Percentiles rank a stretch among this genome's conserved stretches.
Evolutionary conservation across 2,329 filamentous ascomycete genomes (phyloP).

Genomic region (Fusarium sp.): DNA sequence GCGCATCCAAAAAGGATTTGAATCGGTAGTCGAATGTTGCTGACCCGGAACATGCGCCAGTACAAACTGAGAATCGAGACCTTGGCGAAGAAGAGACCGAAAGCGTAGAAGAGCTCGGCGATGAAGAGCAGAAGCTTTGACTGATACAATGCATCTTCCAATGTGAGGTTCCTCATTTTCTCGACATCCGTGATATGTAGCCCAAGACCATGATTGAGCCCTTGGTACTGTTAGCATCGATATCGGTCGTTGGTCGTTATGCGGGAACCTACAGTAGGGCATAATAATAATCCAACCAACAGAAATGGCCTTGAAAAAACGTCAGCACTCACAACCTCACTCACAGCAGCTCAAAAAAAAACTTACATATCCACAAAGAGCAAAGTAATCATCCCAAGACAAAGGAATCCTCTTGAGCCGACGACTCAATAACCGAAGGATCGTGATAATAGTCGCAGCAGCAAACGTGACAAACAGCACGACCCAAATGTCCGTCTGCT

Average conservation of each 20-base stretch:
- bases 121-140: constrained; percentile 28
- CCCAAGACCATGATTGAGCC: constrained; percentile 28
- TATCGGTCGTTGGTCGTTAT: too few relatives aligned
- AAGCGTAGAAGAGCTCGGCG: constrained; percentile 43
- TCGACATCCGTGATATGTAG: constrained; percentile 14
- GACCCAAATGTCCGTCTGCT: constrained; percentile 23
- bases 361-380: constrained; percentile 27
- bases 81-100: constrained; percentile 42
- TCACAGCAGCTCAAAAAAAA: neutral
- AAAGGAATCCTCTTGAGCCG: constrained; percentile 21
- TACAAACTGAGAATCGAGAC: constrained; percentile 43
- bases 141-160: neutral
- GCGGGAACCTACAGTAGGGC: constrained; percentile 21
- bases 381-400: constrained; percentile 37
- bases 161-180: neutral
- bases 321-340: neutral
- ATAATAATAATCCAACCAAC: constrained; percentile 30
- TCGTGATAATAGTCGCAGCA: constrained; percentile 25
- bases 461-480: constrained; percentile 29
- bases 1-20: constrained; percentile 39
- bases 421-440: constrained; percentile 27
- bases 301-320: constrained; percentile 1
- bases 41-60: constrained; percentile 45
- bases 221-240: constrained; percentile 7
- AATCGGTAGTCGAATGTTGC: constrained; percentile 39